phyloP scores from a whole-genome alignment of 2,329 filamentous ascomycete genomes.

The Microdochium paspali region DNA sequence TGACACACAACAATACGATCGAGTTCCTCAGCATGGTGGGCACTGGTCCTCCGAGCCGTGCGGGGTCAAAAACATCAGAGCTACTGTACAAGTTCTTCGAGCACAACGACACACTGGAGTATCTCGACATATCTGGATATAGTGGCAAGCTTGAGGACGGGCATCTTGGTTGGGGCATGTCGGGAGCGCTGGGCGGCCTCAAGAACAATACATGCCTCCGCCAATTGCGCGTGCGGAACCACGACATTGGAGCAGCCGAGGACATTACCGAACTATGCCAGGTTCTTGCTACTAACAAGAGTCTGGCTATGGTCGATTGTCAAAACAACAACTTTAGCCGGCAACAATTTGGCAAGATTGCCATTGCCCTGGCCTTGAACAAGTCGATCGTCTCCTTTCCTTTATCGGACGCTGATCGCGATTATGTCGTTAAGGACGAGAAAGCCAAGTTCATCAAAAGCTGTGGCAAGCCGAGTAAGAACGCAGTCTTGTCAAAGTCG shows the following conservation, averaged over 20 bases:
- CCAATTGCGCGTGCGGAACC: slow-evolving; percentile 46
- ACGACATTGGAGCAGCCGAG: slow-evolving; percentile 37
- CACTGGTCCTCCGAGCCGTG: slow-evolving; percentile 37
- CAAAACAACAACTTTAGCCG: slow-evolving; percentile 44
- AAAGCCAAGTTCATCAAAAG: slow-evolving; percentile 11
- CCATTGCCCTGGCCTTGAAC: slow-evolving; percentile 17
- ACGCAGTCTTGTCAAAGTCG: background rate
- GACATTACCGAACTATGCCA: slow-evolving; percentile 32
- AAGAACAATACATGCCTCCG: slow-evolving; percentile 31
- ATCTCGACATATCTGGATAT: slow-evolving; percentile 46
- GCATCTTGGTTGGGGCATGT: slow-evolving; percentile 43
- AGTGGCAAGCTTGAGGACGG: slow-evolving; percentile 48
- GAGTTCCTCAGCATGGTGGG: slow-evolving; percentile 44
- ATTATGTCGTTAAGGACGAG: slow-evolving; percentile 16
- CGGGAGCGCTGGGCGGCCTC: slow-evolving; percentile 36
- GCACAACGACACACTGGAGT: slow-evolving; percentile 40
- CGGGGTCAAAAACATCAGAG: slow-evolving; percentile 35
- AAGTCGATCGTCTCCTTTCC: slow-evolving; percentile 20
- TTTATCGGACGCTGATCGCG: slow-evolving; percentile 12
- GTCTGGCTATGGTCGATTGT: slow-evolving; percentile 42
- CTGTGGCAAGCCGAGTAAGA: background rate
- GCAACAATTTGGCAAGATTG: slow-evolving; percentile 17
- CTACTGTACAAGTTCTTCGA: slow-evolving; percentile 40
- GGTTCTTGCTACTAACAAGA: slow-evolving; percentile 37
- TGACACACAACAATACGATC: slow-evolving; percentile 40